Evolutionary conservation across 2,329 filamentous ascomycete genomes (phyloP), one percentile per base, ranked within the genome.

Genomic region (Cryphonectria carpinicola): DNA sequence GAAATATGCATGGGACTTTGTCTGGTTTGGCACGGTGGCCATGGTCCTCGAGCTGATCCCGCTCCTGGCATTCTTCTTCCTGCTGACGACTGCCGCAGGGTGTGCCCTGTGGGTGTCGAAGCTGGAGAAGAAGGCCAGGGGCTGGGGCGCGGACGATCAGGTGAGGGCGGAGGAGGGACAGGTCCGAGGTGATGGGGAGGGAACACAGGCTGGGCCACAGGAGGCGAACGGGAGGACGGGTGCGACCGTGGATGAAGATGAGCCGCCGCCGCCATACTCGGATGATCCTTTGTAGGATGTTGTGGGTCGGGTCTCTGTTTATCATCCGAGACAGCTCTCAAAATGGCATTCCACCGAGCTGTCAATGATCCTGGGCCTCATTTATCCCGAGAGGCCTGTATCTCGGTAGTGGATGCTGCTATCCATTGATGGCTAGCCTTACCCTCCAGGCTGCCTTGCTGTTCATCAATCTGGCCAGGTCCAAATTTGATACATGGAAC

Each of bases 1-100:
- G 71, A 84, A 84, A 60, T 87, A 92, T 67, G 85, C 88, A 73
- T 93, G 93, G 88, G 93, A 96, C 71, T 98, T 98, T 79, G 91
- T 94, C 19, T 97, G 93, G 93, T 98, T 98, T 77, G 96, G 96
- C 22, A 93, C 92, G 0, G 86, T 96, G 4, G 93, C 94, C 65
- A 89, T 98, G 83, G 80, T 94, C 8, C 81, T 98, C 39, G 93
- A 98, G 81, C 86, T 98, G n/a, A 86, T 98, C 11, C 96, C 96
- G 1, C 86, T 95, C 17, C 81, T 98, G 65, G 97, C 93, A n/a
- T 97, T 99, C 86, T 90, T 98, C 78, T 98, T 98, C 79, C 85
- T 98, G 54, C 82, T 99, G 74, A 98, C 95, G 0, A 94, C 93
- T 3, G 92, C 95, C 1, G 89, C 90, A 28, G 96, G 95, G 2